Evolutionary conservation across 768 basidiomycete genomes (phyloP), one percentile per base, ranked within the genome.

Genomic region (Lactarius deliciosus): DNA sequence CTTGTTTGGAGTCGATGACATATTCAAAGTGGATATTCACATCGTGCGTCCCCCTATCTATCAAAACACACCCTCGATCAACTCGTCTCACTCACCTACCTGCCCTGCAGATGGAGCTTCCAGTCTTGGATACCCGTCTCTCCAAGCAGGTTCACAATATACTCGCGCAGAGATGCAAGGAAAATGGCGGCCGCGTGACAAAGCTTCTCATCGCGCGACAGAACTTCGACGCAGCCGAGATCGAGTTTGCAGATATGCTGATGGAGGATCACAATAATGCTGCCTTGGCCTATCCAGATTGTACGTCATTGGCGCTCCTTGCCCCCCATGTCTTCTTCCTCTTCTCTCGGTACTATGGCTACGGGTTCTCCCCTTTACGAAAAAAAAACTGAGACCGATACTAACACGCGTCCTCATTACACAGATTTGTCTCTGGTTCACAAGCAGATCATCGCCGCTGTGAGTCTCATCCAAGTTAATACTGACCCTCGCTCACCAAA

Each of bases 201-300:
- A 90, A 86, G 74, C 80, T 95, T 71, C 78, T 86, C 41, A 82
- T 98, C 32, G 92, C 92, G 0, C 85, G 97, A 10, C 97, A 98
- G 75, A 93, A 97, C 74, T 81, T 95, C 75, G 97, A 99, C 73
- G 96, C 86, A 15, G 80, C 86, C 60, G 96, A 99, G 79, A 85
- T 98, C 55, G 97, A 98, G 76, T 98, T 96, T 73, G 91, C 91
- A 69, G 97, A 99, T 78, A 91, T 97, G 91, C 82, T 99, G 15
- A 87, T 97, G 30, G 97, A 99, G 79, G 97, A 99, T 77, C 86
- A 90, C 75, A 99, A 99, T 74, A 97, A 96, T 72, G 95, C 92
- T n/a, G 90, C 89, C 0, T 84, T 96, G 86, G 89, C 92, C 1
- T 97, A 96, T 77, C 77, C 88, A 6, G 94, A 97, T 75, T 95